A percentile compares a stretch with the other conserved stretches of the same genome.
phyloP scores from a whole-genome alignment of 139 green algal genomes.

The Eudorina sp. region DNA sequence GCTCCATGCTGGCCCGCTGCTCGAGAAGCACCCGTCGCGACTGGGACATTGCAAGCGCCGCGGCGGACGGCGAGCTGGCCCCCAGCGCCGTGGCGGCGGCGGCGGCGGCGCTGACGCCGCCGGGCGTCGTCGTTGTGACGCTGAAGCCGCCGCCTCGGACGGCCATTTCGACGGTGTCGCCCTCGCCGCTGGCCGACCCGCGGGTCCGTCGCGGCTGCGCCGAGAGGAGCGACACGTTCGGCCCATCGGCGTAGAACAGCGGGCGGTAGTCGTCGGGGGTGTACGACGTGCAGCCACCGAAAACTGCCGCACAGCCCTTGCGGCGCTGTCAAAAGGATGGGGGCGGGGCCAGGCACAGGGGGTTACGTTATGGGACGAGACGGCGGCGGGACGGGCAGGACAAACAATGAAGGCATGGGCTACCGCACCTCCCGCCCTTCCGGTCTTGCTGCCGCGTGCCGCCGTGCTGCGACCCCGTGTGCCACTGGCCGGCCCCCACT shows the following conservation, averaged over 20 bases:
- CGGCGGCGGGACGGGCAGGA: too few relatives aligned
- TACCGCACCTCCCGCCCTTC: too few relatives aligned
- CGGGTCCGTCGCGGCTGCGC: neutral
- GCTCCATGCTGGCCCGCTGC: neutral
- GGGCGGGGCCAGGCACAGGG: too few relatives aligned
- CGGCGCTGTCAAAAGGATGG: too few relatives aligned
- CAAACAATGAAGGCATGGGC: too few relatives aligned
- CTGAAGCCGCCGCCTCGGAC: neutral
- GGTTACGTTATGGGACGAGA: too few relatives aligned
- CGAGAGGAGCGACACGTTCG: neutral
- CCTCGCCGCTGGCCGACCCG: neutral
- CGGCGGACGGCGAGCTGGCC: neutral
- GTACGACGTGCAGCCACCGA: neutral
- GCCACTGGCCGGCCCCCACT: too few relatives aligned
- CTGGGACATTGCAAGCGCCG: neutral
- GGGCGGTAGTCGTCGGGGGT: conserved; percentile 27
- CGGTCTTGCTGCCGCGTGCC: too few relatives aligned
- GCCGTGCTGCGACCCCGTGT: too few relatives aligned
- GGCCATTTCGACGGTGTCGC: neutral
- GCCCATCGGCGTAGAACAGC: neutral
- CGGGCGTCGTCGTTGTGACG: too few relatives aligned
- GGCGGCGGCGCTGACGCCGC: neutral
- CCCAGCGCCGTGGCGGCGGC: neutral
- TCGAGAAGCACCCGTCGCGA: neutral
- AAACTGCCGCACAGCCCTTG: neutral